Evolutionary conservation across 2,329 filamentous ascomycete species (phyloP).

Genomic region (Verticillium nonalfalfae): DNA sequence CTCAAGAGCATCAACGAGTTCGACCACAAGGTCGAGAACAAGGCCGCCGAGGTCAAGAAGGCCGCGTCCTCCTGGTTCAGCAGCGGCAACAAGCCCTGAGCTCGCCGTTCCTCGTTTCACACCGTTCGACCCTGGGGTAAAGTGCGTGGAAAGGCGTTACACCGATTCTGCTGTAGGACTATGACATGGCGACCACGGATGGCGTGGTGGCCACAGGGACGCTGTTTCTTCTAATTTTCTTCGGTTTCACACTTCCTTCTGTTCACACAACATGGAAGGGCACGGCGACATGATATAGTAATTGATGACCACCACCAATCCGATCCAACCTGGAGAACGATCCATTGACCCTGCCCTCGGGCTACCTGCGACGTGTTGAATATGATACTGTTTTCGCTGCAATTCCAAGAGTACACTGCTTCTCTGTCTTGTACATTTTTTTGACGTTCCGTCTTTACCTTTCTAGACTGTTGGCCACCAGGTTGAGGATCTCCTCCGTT

Average conservation of each 20-base stretch:
- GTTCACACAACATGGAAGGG: neutral
- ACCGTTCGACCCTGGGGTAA: neutral
- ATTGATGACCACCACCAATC: neutral
- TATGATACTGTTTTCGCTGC: neutral
- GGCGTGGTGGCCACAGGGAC: neutral
- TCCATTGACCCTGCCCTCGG: neutral
- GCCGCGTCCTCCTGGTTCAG: constrained; percentile 84
- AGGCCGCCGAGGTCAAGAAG: constrained; percentile 75
- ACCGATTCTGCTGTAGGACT: neutral
- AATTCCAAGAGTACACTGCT: neutral
- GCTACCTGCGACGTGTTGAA: neutral
- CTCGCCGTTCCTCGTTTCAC: neutral
- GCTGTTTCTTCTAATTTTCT: neutral
- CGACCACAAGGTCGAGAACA: constrained; percentile 75
- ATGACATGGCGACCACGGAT: neutral
- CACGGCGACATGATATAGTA: neutral
- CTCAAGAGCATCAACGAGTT: constrained; percentile 74
- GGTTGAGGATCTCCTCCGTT: constrained; percentile 74
- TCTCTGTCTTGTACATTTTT: neutral
- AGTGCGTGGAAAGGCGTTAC: neutral
- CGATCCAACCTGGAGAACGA: neutral
- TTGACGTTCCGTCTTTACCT: constrained; percentile 11
- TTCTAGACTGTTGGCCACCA: constrained; percentile 55
- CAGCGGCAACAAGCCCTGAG: constrained; percentile 20
- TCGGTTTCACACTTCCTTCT: too few species aligned